Percentiles rank a stretch among this genome's conserved stretches.
Evolutionary conservation across 331 rosid species (phyloP).

Genomic region (Saraca asoca): DNA sequence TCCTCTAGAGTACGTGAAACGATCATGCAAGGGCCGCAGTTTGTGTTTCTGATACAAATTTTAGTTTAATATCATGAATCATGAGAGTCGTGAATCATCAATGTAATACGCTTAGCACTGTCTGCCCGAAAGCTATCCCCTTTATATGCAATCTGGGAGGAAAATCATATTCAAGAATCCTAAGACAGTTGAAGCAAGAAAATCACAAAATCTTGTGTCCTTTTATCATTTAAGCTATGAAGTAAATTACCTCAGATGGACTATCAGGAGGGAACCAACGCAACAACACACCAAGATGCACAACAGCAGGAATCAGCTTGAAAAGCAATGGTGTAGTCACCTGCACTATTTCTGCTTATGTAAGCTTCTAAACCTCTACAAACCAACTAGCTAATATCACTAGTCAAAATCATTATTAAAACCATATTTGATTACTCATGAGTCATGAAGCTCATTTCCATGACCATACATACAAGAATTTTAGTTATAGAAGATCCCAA

Average conservation of each 20-base stretch:
- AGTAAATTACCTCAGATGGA: slow-evolving; percentile 61
- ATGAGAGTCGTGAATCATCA: slow-evolving; percentile 77
- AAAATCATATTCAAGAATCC: slow-evolving; percentile 42
- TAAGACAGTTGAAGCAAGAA: slow-evolving; percentile 29
- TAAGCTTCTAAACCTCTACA: slow-evolving; percentile 37
- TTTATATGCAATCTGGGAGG: slow-evolving; percentile 66
- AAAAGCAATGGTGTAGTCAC: slow-evolving; percentile 98
- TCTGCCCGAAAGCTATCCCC: slow-evolving; percentile 76
- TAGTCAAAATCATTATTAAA: slow-evolving; percentile 18
- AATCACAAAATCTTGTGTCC: slow-evolving; percentile 10
- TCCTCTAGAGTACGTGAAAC: slow-evolving; percentile 50
- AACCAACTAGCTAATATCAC: slow-evolving; percentile 23
- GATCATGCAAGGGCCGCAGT: slow-evolving; percentile 43
- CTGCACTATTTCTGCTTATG: slow-evolving; percentile 48
- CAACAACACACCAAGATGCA: slow-evolving; percentile 75
- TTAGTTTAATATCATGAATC: slow-evolving; percentile 57
- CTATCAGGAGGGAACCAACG: slow-evolving; percentile 87
- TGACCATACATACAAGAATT: neutral
- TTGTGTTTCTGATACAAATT: slow-evolving; percentile 45
- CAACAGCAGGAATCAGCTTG: slow-evolving; percentile 88
- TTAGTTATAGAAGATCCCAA: neutral
- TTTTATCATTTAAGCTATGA: slow-evolving; percentile 1
- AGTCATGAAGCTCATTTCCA: slow-evolving; percentile 24
- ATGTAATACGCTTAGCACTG: slow-evolving; percentile 70
- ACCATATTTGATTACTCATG: slow-evolving; percentile 12